Base-by-base conservation (phyloP, 1,139 yeast species). In the Suhomyces taliae region DNA sequence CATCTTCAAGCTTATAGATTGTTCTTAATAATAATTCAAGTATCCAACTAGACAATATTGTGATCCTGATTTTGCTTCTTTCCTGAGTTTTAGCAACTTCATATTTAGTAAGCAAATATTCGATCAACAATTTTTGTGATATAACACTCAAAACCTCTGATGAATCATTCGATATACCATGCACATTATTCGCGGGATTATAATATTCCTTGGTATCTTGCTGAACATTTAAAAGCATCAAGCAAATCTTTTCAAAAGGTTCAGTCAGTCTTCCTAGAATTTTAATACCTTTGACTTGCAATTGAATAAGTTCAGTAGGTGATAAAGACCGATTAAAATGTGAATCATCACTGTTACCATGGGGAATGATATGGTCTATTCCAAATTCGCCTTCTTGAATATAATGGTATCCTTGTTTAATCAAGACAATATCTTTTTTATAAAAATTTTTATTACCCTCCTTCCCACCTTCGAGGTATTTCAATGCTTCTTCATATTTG, bases 1-100 rank as follows among this genome's bases (percentile, higher is more conserved):
- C 64, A 19, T 55, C 51, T 43, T 65, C 66, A 8, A 66, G 48
- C 14, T 54, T 52, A 39, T 62, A 58, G 7, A 67, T 57, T 7
- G 57, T 51, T 40, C 76, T 53, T 7, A 72, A 57, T 58, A 67
- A 60, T 10, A 87, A 65, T 67, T 90, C 95, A 7, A 89, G 77
- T 36, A 91, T 81, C 97, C 97, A 91, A 49, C 87, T 81, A 0
- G 91, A 82, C n/a, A 91, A 64, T 48, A 90, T 75, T 0, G 78
- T 71, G 34, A 78, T 67, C 57, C 86, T 87, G 60, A 87, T 78
- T 38, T 69, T 66, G 48, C 68, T 70, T 14, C 62, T 66, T 35
- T 66, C 76, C 52, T 47, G 58, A 40, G 49, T 70, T 63, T 50
- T 73, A 57, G 54, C 78, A 50, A 53, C 54, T 45, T 39, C 64